phyloP scores from a whole-genome alignment of 805 yeast species.

The Sugiyamaella qingdaonensis region DNA sequence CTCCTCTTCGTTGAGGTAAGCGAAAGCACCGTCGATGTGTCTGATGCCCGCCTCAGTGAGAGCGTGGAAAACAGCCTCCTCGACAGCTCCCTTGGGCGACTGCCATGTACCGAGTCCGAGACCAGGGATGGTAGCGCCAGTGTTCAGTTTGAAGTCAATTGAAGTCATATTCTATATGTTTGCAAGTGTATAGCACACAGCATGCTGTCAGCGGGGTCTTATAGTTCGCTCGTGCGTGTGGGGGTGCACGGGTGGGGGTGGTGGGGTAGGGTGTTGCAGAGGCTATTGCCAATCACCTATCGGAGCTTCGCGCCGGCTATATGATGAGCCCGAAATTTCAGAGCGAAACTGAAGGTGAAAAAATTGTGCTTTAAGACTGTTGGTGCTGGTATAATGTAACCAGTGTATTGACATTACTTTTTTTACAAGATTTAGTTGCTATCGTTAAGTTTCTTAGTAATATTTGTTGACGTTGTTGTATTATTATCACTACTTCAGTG shows the following conservation, averaged over 20 bases:
- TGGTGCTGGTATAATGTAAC: too few species aligned
- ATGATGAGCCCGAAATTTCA: too few species aligned
- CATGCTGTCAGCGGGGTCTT: neutral
- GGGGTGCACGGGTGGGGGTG: neutral
- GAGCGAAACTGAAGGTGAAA: too few species aligned
- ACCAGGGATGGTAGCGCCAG: conserved; percentile 60
- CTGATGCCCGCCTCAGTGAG: conserved; percentile 54
- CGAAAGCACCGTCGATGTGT: conserved; percentile 75
- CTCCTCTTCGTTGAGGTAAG: conserved; percentile 61
- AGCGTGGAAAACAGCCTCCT: conserved; percentile 55
- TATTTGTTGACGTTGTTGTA: too few species aligned
- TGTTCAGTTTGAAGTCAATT: conserved; percentile 38
- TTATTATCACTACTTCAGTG: too few species aligned
- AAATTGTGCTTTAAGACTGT: too few species aligned
- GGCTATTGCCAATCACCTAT: too few species aligned
- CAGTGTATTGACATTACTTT: too few species aligned
- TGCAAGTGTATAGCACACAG: neutral
- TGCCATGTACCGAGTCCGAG: conserved; percentile 79
- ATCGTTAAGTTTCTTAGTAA: too few species aligned
- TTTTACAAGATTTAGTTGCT: too few species aligned
- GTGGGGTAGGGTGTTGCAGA: neutral
- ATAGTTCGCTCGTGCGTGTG: neutral
- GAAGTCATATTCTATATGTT: conserved; percentile 18
- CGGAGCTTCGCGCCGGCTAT: too few species aligned
- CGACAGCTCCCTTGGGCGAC: conserved; percentile 49